Evolutionary conservation across 2,329 filamentous ascomycete species (phyloP), one percentile per base, ranked within the genome.

Genomic region (Cyanodermella asteris): DNA sequence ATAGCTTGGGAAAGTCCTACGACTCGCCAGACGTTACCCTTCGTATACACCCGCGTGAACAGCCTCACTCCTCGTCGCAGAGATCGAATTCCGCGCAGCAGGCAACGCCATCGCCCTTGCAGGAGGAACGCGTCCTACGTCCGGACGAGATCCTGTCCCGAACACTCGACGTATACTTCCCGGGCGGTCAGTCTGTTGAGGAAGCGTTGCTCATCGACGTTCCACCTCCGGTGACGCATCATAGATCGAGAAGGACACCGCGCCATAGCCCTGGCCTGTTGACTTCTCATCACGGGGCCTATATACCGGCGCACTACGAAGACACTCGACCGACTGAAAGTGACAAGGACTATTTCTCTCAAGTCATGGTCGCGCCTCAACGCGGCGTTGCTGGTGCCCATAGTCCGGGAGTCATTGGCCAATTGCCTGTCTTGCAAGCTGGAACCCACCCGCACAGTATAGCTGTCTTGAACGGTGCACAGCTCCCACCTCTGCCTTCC

Each of bases 191-290:
- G 51, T 67, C 59, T 0, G 72, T 91, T 22, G 73, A 82, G 27
- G 87, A 97, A 42, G 87, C 87, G 6, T 60, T 97, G 32, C 44
- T 93, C 34, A 91, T 97, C 41, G 82, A 94, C 38, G 69, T 90
- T 12, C 78, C 81, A 10, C n/a, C n/a, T n/a, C n/a, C n/a, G n/a
- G n/a, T n/a, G n/a, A n/a, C n/a, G n/a, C n/a, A n/a, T n/a, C n/a
- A n/a, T n/a, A n/a, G n/a, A n/a, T 53, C 59, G 18, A 66, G 70
- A 27, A 64, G 73, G 31, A 82, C 78, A 0, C 81, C 82, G 2
- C 74, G 72, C 36, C 70, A 76, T 7, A 91, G 81, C 7, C 82
- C 82, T 3, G 61, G 71, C 30, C 44, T 49, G 6, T 57, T 55
- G 19, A 50, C 57, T 22, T 53, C 55, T 31, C 66, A 64, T 40